phyloP scores from a whole-genome alignment of 306 rosid species.

The Casuarina glauca region DNA sequence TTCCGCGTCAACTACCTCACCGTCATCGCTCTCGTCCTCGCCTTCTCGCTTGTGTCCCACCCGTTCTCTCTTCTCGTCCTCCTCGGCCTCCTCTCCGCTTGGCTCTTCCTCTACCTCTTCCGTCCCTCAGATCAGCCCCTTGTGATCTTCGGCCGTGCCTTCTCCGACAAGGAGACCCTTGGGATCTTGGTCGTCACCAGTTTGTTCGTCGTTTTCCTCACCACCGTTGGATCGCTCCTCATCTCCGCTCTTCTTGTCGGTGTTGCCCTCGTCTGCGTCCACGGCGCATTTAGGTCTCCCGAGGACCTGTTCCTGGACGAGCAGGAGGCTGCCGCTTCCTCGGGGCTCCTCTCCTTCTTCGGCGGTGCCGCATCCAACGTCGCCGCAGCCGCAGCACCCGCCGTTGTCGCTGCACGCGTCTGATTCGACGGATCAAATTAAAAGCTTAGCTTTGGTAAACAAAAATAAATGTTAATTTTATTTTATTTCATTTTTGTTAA shows the following conservation, averaged over 20 bases:
- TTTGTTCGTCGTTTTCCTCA: slow-evolving; percentile 66
- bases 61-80: slow-evolving; percentile 71
- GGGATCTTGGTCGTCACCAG: slow-evolving; percentile 49
- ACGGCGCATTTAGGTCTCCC: slow-evolving; percentile 80
- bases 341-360: slow-evolving; percentile 66
- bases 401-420: slow-evolving; percentile 49
- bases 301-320: slow-evolving; percentile 92
- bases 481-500: neutral
- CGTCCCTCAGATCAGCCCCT: slow-evolving; percentile 95
- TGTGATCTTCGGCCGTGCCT: slow-evolving; percentile 68
- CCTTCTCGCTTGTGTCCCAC: slow-evolving; percentile 63
- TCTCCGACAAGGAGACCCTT: slow-evolving; percentile 73
- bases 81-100: slow-evolving; percentile 62
- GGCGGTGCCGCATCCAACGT: slow-evolving; percentile 53
- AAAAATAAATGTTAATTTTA: slow-evolving; percentile 1
- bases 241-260: slow-evolving; percentile 70
- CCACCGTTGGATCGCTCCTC: slow-evolving; percentile 80
- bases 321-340: slow-evolving; percentile 47
- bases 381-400: slow-evolving; percentile 42
- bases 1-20: slow-evolving; percentile 85
- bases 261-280: slow-evolving; percentile 56
- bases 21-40: slow-evolving; percentile 45
- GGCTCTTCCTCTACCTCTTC: slow-evolving; percentile 93
- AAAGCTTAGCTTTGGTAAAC: slow-evolving; percentile 8
- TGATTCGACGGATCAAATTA: slow-evolving; percentile 19